A percentile compares a stretch with the other conserved stretches of the same genome.
These are phyloP conservation scores for Juncus inflexus DNA, from an alignment of 176 grass and related monocot genomes.

Conservation along the genomic window DNA sequence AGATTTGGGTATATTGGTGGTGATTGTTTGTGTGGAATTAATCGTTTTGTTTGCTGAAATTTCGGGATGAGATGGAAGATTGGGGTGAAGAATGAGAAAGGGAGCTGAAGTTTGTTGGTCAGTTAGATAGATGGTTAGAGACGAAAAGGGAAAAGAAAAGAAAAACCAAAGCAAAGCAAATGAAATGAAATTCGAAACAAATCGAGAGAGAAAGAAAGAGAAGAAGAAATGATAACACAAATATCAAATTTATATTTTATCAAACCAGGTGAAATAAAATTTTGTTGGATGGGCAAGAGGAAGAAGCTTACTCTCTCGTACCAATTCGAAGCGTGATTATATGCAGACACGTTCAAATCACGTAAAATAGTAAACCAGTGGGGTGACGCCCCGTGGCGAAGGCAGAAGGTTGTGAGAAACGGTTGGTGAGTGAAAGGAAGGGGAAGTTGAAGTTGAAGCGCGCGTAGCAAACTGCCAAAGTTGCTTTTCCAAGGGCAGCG, in stretches of 20 bases:
- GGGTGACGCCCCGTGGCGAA: not conserved
- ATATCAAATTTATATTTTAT: not conserved
- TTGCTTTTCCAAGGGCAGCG: conserved; percentile 8
- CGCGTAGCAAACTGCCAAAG: not conserved
- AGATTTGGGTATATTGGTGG: not conserved
- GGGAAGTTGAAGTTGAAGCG: not conserved
- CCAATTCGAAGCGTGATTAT: not conserved
- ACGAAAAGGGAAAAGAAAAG: conserved; percentile 9
- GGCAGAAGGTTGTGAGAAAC: not conserved
- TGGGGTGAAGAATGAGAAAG: not conserved
- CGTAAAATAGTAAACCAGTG: not conserved
- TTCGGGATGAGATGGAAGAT: not conserved
- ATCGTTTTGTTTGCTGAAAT: conserved; percentile 2
- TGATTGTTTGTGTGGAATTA: conserved; percentile 2
- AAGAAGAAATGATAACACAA: not conserved
- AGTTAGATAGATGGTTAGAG: not conserved
- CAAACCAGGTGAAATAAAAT: conserved; percentile 5
- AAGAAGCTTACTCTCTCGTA: not conserved
- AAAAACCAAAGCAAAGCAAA: conserved; percentile 1
- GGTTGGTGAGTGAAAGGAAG: not conserved
- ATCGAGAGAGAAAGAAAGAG: too few relatives aligned
- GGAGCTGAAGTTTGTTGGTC: not conserved
- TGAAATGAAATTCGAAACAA: not conserved
- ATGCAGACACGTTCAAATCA: not conserved
- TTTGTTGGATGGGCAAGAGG: not conserved